Conservation (phyloP, 106 monocot genomes). For the Apostasia shenzhenica region DNA sequence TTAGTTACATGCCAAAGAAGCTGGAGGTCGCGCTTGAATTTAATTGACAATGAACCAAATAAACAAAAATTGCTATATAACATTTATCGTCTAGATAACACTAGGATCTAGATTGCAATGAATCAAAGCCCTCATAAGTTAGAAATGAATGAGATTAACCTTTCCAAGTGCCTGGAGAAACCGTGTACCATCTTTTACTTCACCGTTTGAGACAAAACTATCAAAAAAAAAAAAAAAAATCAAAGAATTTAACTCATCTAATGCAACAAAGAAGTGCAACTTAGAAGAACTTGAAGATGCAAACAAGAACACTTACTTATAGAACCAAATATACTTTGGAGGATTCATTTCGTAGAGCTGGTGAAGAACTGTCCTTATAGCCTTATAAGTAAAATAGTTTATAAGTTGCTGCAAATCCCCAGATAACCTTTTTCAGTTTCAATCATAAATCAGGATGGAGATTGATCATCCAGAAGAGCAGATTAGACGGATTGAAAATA, state of each 20-base stretch:
- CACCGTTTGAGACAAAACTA: slow-evolving; percentile 65
- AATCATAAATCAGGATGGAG: not conserved
- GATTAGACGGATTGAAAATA: not conserved
- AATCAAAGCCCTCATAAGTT: too few species aligned
- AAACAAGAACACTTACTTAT: slow-evolving; percentile 47
- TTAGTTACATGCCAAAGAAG: too few species aligned
- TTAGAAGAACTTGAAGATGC: not conserved
- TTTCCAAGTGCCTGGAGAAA: slow-evolving; percentile 78
- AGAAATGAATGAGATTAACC: slow-evolving; percentile 23
- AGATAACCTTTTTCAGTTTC: not conserved
- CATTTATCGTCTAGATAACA: not conserved
- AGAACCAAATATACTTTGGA: slow-evolving; percentile 86
- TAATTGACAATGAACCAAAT: too few species aligned
- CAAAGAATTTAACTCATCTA: not conserved
- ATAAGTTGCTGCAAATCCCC: slow-evolving; percentile 59
- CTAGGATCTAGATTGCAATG: not conserved
- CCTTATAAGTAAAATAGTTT: slow-evolving; percentile 90
- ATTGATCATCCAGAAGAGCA: not conserved
- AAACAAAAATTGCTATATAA: too few species aligned
- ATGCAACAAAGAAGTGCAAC: not conserved
- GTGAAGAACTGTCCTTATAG: slow-evolving; percentile 74
- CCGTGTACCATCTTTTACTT: slow-evolving; percentile 49
- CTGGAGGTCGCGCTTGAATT: too few species aligned
- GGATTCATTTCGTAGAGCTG: slow-evolving; percentile 99
- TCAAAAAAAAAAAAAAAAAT: not conserved